Conservation (phyloP, 2,329 filamentous ascomycete species). For the Stenocarpella maydis region DNA sequence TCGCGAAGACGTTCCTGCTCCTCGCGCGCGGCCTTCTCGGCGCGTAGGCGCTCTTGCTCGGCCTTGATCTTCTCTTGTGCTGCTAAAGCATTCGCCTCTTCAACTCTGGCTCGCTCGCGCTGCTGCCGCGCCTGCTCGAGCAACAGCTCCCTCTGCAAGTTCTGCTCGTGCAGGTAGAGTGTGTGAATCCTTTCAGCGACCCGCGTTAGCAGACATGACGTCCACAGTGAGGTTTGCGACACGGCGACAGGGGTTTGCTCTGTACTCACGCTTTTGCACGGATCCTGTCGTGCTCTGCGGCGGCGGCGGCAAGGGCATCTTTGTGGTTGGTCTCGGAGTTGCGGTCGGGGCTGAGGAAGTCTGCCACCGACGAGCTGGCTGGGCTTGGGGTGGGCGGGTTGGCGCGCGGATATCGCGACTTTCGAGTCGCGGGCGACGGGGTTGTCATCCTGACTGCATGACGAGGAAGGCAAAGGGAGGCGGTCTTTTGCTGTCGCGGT, state of each 20-base stretch:
- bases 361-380: conserved; percentile 19
- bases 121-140: conserved; percentile 40
- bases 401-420: conserved; percentile 34
- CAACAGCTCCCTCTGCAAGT: conserved; percentile 39
- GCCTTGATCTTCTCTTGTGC: conserved; percentile 43
- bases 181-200: conserved; percentile 42
- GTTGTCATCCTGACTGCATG: conserved; percentile 30
- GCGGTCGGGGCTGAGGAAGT: conserved; percentile 34
- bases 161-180: conserved; percentile 40
- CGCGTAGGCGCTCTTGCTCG: conserved; percentile 38
- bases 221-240: neutral
- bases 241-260: neutral
- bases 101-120: conserved; percentile 36
- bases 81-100: conserved; percentile 22
- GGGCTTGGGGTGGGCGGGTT: conserved; percentile 28
- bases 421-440: conserved; percentile 33
- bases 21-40: conserved; percentile 28
- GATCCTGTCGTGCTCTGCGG: conserved; percentile 32
- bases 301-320: conserved; percentile 32
- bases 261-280: conserved; percentile 33
- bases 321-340: conserved; percentile 33
- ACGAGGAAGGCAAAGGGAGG: neutral
- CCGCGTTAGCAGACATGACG: neutral
- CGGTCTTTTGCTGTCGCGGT: neutral
- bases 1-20: conserved; percentile 30